Evolutionary conservation across 371 early-diverging fungal genomes (phyloP), one percentile per base, ranked within the genome.

Genomic region (Phascolomyces articulosus): DNA sequence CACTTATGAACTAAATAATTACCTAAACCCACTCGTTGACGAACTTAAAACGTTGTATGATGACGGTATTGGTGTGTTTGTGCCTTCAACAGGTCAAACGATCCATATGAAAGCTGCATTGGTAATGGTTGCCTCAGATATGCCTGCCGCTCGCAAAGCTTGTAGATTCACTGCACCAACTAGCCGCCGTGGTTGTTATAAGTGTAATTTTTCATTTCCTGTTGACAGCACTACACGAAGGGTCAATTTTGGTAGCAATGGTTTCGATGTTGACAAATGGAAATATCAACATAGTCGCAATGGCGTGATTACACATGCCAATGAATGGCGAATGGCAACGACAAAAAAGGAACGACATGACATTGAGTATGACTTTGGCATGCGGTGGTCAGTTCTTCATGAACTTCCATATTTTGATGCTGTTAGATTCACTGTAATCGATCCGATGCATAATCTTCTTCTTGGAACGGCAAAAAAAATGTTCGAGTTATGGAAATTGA

Each of bases 391-490:
- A 4, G 59, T 38, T 15, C 38, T 70, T 2, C 63, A 63, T 41
- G 16, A 56, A 7, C 40, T 70, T 0, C 44, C 20, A 6, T 63
- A 70, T 24, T 66, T 70, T 48, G 66, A 70, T 60, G 24, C 53
- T 8, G 58, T 58, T 41, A 38, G 61, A 8, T 60, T 9, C 24
- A 61, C 41, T 21, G 41, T 40, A 10, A 41, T 69, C 29, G 70
- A 70, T 41, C 40, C 58, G 3, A 63, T 62, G 63, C 70, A 70
- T 55, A 61, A 65, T 26, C 23, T 57, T 3, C 59, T 56, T 40
- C 40, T 60, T 20, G 61, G 64, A 8, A 51, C 55, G 6, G 49
- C 66, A 0, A 66, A 61, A 20, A 41, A 41, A 16, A 41, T 41
- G 41, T n/a, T 41, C 4, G 16, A 41, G 4, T 3, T 9, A 3